Evolutionary conservation across 768 basidiomycete species (phyloP).

Genomic region (Pleurotus citrinopileatus): DNA sequence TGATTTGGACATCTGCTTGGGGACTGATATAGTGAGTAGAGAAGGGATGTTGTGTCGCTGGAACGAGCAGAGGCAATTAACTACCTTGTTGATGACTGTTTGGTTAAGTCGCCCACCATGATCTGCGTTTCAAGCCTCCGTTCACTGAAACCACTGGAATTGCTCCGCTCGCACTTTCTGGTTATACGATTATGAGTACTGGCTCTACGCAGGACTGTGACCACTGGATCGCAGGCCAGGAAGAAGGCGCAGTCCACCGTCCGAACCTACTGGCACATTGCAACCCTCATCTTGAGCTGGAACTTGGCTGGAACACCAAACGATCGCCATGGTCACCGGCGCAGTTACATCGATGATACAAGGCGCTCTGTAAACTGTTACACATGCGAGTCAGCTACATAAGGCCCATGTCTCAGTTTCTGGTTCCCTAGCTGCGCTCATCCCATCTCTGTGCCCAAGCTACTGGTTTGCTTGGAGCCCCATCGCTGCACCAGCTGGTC

Average conservation of each 20-base stretch:
- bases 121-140: too few species aligned
- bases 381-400: slow-evolving; percentile 1
- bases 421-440: slow-evolving; percentile 8
- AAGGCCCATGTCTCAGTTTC: not conserved
- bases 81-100: too few species aligned
- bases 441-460: slow-evolving; percentile 3
- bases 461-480: slow-evolving; percentile 11
- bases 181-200: too few species aligned
- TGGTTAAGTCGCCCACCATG: too few species aligned
- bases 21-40: too few species aligned
- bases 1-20: not conserved
- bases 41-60: too few species aligned
- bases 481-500: slow-evolving; percentile 10
- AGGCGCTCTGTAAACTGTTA: not conserved
- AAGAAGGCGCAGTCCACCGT: not conserved
- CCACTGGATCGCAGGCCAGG: not conserved
- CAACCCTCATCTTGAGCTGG: too few species aligned
- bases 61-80: too few species aligned
- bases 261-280: too few species aligned
- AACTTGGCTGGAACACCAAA: not conserved
- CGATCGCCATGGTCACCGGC: slow-evolving; percentile 4
- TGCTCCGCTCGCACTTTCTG: too few species aligned
- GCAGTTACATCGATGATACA: slow-evolving; percentile 1
- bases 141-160: too few species aligned
- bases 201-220: not conserved